Conservation (phyloP, 305 asterid genomes). For the Lippia alba region DNA sequence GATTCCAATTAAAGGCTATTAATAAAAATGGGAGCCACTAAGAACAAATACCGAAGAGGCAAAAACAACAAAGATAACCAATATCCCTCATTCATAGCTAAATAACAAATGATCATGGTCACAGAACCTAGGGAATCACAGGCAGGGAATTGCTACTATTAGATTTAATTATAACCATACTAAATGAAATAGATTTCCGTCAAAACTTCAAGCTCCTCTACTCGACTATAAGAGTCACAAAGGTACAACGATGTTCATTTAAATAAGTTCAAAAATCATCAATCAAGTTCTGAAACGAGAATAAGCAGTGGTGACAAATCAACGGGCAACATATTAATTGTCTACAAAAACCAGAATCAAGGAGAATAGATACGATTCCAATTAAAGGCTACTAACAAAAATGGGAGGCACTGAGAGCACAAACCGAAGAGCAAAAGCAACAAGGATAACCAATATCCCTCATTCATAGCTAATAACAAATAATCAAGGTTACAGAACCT, state of each 20-base stretch:
- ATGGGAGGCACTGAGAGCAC: no score
- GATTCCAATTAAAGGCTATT: no score
- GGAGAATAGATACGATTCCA: no score
- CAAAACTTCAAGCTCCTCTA: neutral
- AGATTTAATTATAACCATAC: neutral
- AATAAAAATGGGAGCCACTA: no score
- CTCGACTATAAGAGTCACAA: neutral
- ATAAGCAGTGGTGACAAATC: no score
- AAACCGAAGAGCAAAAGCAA: no score
- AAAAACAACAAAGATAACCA: no score
- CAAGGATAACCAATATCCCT: neutral
- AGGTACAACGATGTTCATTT: neutral
- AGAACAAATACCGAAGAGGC: no score
- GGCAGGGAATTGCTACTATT: neutral
- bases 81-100: slow-evolving; percentile 9
- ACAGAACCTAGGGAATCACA: neutral
- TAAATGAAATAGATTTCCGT: neutral
- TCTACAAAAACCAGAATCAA: no score
- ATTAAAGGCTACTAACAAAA: no score
- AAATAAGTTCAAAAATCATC: slow-evolving; percentile 7
- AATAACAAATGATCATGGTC: neutral
- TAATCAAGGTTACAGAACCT: neutral
- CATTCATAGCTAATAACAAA: slow-evolving; percentile 13
- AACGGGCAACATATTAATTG: no score
- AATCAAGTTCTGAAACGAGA: no score